A percentile compares a stretch with the other conserved stretches of the same genome.
Conservation (phyloP, 768 basidiomycete species). For the Dioszegia crocea region DNA sequence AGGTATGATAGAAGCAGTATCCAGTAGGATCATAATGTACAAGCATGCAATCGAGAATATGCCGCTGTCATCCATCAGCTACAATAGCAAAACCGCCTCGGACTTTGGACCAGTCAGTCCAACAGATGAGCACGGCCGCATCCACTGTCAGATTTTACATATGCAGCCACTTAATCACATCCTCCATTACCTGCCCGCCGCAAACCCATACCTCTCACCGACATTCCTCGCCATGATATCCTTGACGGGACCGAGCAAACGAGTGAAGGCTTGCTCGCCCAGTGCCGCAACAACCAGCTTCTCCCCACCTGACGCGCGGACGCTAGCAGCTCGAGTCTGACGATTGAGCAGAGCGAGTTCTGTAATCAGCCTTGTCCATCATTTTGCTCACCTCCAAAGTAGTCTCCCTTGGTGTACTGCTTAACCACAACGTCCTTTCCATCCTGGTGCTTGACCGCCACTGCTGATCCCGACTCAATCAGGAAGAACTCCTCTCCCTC, state of each 20-base stretch:
- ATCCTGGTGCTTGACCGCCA: slow-evolving; percentile 66
- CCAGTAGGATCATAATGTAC: too few relatives aligned
- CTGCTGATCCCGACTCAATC: slow-evolving; percentile 87
- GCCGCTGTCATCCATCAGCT: too few relatives aligned
- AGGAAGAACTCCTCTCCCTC: slow-evolving; percentile 97
- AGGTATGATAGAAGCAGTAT: too few relatives aligned
- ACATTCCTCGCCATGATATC: slow-evolving; percentile 80
- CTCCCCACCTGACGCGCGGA: slow-evolving; percentile 64
- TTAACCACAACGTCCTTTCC: slow-evolving; percentile 66
- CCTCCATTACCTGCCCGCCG: slow-evolving; percentile 18
- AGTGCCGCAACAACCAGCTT: slow-evolving; percentile 90
- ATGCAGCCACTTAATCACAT: neutral
- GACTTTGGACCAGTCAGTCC: too few relatives aligned
- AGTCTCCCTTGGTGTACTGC: slow-evolving; percentile 80
- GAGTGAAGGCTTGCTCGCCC: slow-evolving; percentile 87
- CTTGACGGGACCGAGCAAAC: slow-evolving; percentile 82
- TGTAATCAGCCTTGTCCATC: slow-evolving; percentile 43
- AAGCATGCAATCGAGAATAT: too few relatives aligned
- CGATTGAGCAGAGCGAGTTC: slow-evolving; percentile 85
- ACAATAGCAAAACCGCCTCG: too few relatives aligned
- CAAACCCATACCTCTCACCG: slow-evolving; percentile 62
- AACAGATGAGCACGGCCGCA: too few relatives aligned
- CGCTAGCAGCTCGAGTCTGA: slow-evolving; percentile 92
- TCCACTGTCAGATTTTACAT: too few relatives aligned
- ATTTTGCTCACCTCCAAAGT: slow-evolving; percentile 79